These are phyloP conservation scores for Talaromyces sp. DNA, from an alignment of 2,329 filamentous ascomycete genomes.

Conservation along the genomic window DNA sequence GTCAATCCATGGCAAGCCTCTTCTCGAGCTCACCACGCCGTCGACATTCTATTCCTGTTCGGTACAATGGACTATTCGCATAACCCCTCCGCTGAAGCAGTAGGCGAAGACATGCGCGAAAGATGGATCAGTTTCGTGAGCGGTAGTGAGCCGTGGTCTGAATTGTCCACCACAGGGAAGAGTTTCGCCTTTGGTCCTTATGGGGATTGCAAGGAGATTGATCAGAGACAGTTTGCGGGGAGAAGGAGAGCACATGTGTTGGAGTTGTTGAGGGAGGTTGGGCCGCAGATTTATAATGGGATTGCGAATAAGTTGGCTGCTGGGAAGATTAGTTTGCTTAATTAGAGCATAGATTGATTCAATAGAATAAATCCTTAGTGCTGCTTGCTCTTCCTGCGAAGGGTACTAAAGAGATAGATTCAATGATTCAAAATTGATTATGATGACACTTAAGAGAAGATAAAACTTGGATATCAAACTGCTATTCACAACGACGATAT, in stretches of 20 bases:
- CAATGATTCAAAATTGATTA: background rate
- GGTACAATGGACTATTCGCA: conserved; percentile 41
- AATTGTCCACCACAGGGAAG: conserved; percentile 16
- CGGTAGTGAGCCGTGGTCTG: conserved; percentile 39
- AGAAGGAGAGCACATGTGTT: conserved; percentile 36
- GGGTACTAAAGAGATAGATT: background rate
- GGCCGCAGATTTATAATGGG: conserved; percentile 31
- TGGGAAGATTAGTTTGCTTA: conserved; percentile 46
- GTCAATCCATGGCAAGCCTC: conserved; percentile 51
- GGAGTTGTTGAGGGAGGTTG: conserved; percentile 32
- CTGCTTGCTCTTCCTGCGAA: background rate
- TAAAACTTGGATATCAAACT: background rate
- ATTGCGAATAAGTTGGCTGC: conserved; percentile 36
- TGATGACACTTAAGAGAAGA: background rate
- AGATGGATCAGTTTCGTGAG: conserved; percentile 44
- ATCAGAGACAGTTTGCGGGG: conserved; percentile 33
- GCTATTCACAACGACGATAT: background rate
- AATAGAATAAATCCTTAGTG: background rate
- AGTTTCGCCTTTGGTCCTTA: conserved; percentile 44
- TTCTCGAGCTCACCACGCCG: conserved; percentile 48
- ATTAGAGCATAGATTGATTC: conserved; percentile 24
- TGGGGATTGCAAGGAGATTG: conserved; percentile 36
- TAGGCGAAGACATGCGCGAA: conserved; percentile 41
- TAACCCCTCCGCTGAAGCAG: conserved; percentile 33
- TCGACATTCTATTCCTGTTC: conserved; percentile 50